phyloP scores from a whole-genome alignment of 2,329 filamentous ascomycete species.

The Pleurostoma richardsiae region DNA sequence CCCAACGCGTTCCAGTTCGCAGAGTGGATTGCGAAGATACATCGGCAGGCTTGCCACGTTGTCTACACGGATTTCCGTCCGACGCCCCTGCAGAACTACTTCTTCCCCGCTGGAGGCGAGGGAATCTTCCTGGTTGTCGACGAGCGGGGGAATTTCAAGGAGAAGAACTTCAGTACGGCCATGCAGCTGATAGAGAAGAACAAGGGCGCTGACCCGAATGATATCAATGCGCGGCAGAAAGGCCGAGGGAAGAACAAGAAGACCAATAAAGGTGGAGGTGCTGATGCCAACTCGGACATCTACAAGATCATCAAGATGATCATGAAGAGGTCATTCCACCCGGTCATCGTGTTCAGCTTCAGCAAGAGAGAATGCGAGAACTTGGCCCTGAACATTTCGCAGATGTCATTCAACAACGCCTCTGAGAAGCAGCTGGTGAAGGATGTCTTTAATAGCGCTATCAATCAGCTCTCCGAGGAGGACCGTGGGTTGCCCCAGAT shows the following conservation, averaged over 20 bases:
- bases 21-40: conserved; percentile 98
- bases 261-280: conserved; percentile 78
- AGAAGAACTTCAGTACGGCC: conserved; percentile 95
- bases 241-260: conserved; percentile 91
- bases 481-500: conserved; percentile 89
- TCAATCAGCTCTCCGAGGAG: conserved; percentile 87
- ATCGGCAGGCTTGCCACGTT: conserved; percentile 95
- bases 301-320: conserved; percentile 99
- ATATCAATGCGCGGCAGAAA: conserved; percentile 73
- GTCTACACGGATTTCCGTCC: conserved; percentile 98
- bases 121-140: conserved; percentile 94
- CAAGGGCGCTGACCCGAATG: conserved; percentile 77
- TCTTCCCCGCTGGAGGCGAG: conserved; percentile 88
- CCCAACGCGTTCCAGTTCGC: conserved; percentile 99
- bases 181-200: conserved; percentile 87
- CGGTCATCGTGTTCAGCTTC: conserved; percentile 99
- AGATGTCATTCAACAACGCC: conserved; percentile 90
- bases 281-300: conserved; percentile 72
- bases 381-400: conserved; percentile 80
- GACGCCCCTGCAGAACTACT: conserved; percentile 94
- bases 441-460: conserved; percentile 90
- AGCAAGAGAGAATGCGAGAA: conserved; percentile 96
- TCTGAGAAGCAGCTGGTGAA: conserved; percentile 91
- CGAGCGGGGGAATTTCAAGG: conserved; percentile 92
- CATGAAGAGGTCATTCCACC: conserved; percentile 94